Base-by-base conservation (phyloP, 2,329 filamentous ascomycete species). In the Fonsecaea nubica region DNA sequence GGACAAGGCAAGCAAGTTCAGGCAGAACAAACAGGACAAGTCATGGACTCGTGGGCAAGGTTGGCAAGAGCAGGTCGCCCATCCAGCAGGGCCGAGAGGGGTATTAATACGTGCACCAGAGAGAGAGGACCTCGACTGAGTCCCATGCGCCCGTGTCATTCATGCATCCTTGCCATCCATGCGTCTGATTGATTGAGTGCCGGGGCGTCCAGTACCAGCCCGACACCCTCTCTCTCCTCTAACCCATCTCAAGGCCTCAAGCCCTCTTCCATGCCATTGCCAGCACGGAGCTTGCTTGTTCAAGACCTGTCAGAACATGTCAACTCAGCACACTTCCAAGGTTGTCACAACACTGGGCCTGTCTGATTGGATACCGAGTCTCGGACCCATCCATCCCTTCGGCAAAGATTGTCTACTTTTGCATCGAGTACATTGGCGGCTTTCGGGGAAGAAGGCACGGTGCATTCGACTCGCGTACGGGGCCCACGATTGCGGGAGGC, bases 311-410 rank as follows among this genome's bases (percentile, higher is more conserved):
- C 45, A 21, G 45, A 9, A 50, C 2, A 18, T 50, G 45, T 50
- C 45, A 50, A 50, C 4, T 25, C 18, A 21, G 7, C 10, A 25
- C 45, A 25, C 25, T 25, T 25, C 25, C 25, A 25, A 25, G 25
- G 25, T 25, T 12, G 25, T 50, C 18, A 25, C 45, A 6, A 4
- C 15, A 3, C n/a, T 15, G 55, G 6, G 50, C 2, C 15, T 15
- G 38, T 30, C 35, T 52, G 58, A 50, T 60, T 52, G 40, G 58
- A 60, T 10, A 48, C 58, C 40, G 18, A 21, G 25, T 60, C 25
- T 50, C 45, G 45, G 18, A 10, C 25, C n/a, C 45, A 50, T 25
- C 18, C 45, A 25, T 21, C 45, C 2, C 45, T 25, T 25, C 45
- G 45, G 18, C 18, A 50, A 50, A 12, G 45, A 25, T 50, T 25